Percentiles rank a stretch among this genome's conserved stretches.
Evolutionary conservation across 1,284 basidiomycete genomes (phyloP).

Genomic region (Polyporus tsugae): DNA sequence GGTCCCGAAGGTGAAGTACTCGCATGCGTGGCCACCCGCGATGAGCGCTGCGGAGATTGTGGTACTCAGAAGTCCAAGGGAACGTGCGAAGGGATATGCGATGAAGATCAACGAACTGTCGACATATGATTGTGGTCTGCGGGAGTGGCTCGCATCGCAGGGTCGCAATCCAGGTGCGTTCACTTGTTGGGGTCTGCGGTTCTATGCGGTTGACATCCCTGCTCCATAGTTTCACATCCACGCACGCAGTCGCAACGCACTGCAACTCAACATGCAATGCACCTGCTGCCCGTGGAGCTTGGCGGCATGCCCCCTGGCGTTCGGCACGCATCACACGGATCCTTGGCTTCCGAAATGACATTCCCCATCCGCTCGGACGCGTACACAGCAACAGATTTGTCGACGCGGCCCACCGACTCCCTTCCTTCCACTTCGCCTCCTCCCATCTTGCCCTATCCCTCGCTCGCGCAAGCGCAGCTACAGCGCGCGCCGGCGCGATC

Average conservation of each 20-base stretch:
- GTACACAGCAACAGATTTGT: slow-evolving; percentile 77
- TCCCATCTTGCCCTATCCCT: slow-evolving; percentile 77
- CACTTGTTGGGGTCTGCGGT: background rate
- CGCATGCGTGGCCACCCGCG: slow-evolving; percentile 70
- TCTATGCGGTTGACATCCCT: background rate
- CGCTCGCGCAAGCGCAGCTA: slow-evolving; percentile 50
- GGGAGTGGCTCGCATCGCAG: slow-evolving; percentile 70
- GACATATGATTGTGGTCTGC: slow-evolving; percentile 79
- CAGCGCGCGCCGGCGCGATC: slow-evolving; percentile 35
- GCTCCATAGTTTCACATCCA: slow-evolving; percentile 18
- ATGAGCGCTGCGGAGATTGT: slow-evolving; percentile 80
- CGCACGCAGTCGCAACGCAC: slow-evolving; percentile 28
- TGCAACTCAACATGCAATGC: slow-evolving; percentile 22
- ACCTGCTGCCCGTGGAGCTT: slow-evolving; percentile 31
- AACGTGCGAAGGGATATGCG: slow-evolving; percentile 82
- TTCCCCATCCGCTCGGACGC: slow-evolving; percentile 83
- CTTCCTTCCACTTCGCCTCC: slow-evolving; percentile 63
- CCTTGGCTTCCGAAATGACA: slow-evolving; percentile 76
- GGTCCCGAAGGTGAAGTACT: slow-evolving; percentile 46
- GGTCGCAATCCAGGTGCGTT: slow-evolving; percentile 55
- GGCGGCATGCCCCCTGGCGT: slow-evolving; percentile 49
- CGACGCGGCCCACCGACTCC: slow-evolving; percentile 54
- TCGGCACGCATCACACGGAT: slow-evolving; percentile 73
- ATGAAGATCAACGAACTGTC: slow-evolving; percentile 86
- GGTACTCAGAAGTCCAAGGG: slow-evolving; percentile 65